These are phyloP conservation scores for Dillenia turbinata DNA, from an alignment of 164 flowering plant genomes.

Conservation along the genomic window DNA sequence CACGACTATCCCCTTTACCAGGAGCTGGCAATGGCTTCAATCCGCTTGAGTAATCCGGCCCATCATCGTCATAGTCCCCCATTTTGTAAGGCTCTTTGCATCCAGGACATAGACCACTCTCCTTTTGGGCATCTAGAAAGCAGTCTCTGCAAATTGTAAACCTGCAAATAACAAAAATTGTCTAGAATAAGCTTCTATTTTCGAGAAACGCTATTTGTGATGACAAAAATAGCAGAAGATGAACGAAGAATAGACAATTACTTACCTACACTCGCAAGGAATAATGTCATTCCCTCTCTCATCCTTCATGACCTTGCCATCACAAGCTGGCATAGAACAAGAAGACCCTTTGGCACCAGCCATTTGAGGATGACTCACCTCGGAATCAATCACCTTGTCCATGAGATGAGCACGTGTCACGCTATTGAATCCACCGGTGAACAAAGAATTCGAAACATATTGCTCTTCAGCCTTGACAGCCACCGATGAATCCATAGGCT, in stretches of 20 bases:
- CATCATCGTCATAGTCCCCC: conserved; percentile 47
- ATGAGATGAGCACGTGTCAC: conserved; percentile 67
- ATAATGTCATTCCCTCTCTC: conserved; percentile 49
- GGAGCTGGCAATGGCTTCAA: conserved; percentile 46
- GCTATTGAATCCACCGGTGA: conserved; percentile 71
- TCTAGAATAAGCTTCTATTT: background rate
- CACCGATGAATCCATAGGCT: conserved; percentile 65
- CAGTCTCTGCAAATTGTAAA: conserved; percentile 76
- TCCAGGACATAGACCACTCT: conserved; percentile 61
- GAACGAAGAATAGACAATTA: background rate
- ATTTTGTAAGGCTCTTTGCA: conserved; percentile 60
- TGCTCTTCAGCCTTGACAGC: conserved; percentile 71
- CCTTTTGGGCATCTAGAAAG: conserved; percentile 58
- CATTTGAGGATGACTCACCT: conserved; percentile 60
- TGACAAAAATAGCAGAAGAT: background rate
- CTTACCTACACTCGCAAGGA: conserved; percentile 69
- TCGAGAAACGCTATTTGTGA: background rate
- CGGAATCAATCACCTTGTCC: conserved; percentile 73
- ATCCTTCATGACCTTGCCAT: conserved; percentile 64
- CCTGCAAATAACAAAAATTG: conserved; percentile 15
- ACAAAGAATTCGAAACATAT: conserved; percentile 62
- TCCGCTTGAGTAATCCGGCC: conserved; percentile 29
- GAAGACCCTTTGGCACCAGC: conserved; percentile 55
- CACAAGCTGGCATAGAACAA: conserved; percentile 58
- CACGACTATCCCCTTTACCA: conserved; percentile 32